phyloP scores from a whole-genome alignment of 2,329 filamentous ascomycete genomes.

The Fusarium clavum region DNA sequence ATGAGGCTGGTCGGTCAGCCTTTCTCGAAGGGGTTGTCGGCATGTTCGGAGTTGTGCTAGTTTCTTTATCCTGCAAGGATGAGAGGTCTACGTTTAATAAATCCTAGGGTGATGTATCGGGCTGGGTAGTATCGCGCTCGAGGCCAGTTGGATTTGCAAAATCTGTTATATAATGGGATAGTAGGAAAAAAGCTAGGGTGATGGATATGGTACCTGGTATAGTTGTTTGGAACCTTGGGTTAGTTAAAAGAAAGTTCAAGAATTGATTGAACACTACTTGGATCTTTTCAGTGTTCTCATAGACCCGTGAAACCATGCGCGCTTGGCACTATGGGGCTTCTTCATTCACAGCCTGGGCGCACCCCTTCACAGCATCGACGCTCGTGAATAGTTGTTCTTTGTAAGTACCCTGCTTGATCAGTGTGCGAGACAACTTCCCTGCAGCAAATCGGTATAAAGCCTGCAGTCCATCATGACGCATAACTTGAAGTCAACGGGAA shows the following conservation, averaged over 20 bases:
- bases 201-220: not conserved
- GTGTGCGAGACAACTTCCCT: no score
- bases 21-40: not conserved
- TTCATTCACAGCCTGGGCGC: not conserved
- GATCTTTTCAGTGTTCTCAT: not conserved
- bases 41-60: not conserved
- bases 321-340: not conserved
- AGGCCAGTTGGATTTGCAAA: not conserved
- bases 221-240: not conserved
- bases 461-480: no score
- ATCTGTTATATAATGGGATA: not conserved
- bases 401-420: fast-evolving
- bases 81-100: not conserved
- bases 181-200: no score
- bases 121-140: fast-evolving
- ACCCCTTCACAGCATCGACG: not conserved
- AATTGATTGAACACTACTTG: not conserved
- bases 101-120: not conserved
- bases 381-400: not conserved
- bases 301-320: not conserved
- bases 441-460: no score
- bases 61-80: fast-evolving
- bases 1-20: not conserved
- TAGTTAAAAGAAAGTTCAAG: not conserved
- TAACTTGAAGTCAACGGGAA: no score